Conservation (phyloP, 2,329 filamentous ascomycete species). For the Calonectria crousiana region DNA sequence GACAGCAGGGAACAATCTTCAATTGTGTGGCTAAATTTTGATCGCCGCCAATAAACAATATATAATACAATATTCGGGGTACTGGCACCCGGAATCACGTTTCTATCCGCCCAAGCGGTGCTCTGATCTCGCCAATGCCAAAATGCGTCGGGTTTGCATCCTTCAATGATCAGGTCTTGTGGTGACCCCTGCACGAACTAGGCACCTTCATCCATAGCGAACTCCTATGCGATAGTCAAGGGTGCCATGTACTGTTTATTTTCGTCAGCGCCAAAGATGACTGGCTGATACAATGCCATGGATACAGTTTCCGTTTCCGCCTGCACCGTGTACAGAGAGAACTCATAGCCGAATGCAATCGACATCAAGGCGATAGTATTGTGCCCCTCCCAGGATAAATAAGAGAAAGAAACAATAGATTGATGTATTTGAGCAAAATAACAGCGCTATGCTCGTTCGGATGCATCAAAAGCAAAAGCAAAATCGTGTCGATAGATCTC, state of each 20-base stretch:
- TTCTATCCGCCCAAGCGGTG: background rate
- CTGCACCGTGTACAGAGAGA: background rate
- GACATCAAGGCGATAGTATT: background rate
- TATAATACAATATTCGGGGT: background rate
- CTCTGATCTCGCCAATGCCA: conserved; percentile 1
- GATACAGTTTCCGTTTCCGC: background rate
- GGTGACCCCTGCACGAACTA: background rate
- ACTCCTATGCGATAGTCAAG: background rate
- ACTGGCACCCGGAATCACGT: background rate
- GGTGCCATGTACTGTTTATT: background rate
- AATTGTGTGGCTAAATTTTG: background rate
- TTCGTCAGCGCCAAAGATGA: background rate
- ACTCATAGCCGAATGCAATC: background rate
- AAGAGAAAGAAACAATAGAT: background rate
- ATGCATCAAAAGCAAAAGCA: background rate
- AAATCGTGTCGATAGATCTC: background rate
- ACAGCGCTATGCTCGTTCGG: background rate
- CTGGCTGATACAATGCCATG: background rate
- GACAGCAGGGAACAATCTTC: background rate
- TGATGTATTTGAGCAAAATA: background rate
- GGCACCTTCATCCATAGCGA: background rate
- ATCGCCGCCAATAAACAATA: background rate
- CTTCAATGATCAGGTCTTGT: background rate
- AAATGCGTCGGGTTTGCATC: background rate
- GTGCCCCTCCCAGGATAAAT: background rate